Conservation (phyloP, 441 rosid genomes). For the Pelargonium australe region DNA sequence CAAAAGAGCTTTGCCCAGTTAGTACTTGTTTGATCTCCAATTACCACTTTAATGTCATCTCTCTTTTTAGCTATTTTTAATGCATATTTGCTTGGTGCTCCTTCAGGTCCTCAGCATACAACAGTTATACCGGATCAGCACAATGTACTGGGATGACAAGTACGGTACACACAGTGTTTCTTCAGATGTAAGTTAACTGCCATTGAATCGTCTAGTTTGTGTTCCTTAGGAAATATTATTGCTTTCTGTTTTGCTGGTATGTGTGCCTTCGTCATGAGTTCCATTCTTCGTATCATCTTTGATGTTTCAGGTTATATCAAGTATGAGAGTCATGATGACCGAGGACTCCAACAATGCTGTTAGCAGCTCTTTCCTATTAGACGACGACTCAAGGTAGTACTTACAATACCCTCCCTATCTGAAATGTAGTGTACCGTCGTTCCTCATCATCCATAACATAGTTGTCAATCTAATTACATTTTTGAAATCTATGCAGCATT, state of each 20-base stretch:
- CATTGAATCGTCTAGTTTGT: too few species aligned
- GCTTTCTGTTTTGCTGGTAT: constrained; percentile 5
- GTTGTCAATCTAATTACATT: neutral
- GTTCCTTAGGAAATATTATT: too few species aligned
- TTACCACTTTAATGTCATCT: neutral
- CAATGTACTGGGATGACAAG: constrained; percentile 9
- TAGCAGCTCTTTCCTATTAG: constrained; percentile 88
- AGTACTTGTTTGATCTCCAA: neutral
- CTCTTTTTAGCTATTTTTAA: neutral
- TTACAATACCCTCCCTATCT: neutral
- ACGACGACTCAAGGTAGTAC: constrained; percentile 87
- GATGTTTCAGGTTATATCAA: constrained; percentile 64
- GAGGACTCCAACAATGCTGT: constrained; percentile 98
- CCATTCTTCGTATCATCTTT: neutral
- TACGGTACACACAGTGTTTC: constrained; percentile 10
- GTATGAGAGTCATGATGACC: constrained; percentile 94
- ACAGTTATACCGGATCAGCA: constrained; percentile 5
- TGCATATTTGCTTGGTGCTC: neutral
- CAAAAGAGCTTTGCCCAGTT: constrained; percentile 87
- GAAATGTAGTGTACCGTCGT: neutral
- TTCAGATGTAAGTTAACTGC: too few species aligned
- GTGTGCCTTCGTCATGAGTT: neutral
- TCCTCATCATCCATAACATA: neutral
- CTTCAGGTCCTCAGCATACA: neutral
- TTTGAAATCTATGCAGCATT: constrained; percentile 51